phyloP scores from a whole-genome alignment of 305 asterid genomes.

The Caryopteris hybrid region DNA sequence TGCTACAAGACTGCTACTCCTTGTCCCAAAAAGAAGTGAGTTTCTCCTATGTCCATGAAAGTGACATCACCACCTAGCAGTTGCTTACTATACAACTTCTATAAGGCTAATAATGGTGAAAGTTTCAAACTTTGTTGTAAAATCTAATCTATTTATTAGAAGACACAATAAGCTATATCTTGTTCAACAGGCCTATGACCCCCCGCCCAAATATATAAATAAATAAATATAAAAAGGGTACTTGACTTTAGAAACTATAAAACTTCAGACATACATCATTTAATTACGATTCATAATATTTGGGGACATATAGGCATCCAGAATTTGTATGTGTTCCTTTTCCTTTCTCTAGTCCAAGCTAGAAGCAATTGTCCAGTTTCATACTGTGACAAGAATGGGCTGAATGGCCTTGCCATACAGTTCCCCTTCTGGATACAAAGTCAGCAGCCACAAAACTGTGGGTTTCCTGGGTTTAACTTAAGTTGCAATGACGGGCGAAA shows the following conservation, averaged over 20 bases:
- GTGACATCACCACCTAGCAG: too few relatives aligned
- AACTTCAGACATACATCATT: background rate
- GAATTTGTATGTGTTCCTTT: constrained; percentile 3
- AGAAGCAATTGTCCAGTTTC: constrained; percentile 5
- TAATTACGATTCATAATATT: background rate
- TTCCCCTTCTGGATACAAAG: constrained; percentile 28
- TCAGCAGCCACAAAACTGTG: constrained; percentile 9
- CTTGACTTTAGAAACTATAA: constrained; percentile 21
- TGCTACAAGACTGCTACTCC: too few relatives aligned
- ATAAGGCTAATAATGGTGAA: too few relatives aligned
- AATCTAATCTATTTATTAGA: too few relatives aligned
- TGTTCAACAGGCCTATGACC: too few relatives aligned
- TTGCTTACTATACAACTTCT: too few relatives aligned
- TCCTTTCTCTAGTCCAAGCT: constrained; percentile 4
- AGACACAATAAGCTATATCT: too few relatives aligned
- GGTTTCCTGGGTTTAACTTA: constrained; percentile 22
- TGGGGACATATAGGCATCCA: constrained; percentile 3
- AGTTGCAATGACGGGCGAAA: constrained; percentile 9
- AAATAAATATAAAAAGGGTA: too few relatives aligned
- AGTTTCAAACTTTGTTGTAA: too few relatives aligned
- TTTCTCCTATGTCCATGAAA: too few relatives aligned
- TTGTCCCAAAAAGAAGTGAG: too few relatives aligned
- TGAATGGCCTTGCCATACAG: constrained; percentile 8
- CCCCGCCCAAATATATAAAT: too few relatives aligned
- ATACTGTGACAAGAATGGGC: constrained; percentile 13